Conservation (phyloP, 331 rosid species). For the Quercus phellos region DNA sequence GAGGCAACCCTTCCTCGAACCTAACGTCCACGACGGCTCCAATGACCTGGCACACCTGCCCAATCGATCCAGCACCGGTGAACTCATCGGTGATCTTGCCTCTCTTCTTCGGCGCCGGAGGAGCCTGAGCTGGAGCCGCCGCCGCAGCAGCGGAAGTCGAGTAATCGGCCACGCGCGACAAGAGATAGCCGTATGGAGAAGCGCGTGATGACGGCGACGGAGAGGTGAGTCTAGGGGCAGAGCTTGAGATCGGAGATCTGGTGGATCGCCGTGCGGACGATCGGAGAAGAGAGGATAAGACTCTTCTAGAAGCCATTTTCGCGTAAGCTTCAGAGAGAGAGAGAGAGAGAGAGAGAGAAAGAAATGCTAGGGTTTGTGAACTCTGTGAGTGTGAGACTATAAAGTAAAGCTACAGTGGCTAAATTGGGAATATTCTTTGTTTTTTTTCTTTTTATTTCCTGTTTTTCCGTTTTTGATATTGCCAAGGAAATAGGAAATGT, state of each 20-base stretch:
- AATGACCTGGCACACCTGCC: constrained; percentile 90
- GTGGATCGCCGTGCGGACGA: constrained; percentile 69
- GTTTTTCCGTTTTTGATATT: neutral
- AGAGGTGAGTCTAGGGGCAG: constrained; percentile 48
- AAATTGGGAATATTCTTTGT: constrained; percentile 1
- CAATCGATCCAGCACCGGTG: constrained; percentile 85
- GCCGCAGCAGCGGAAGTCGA: constrained; percentile 56
- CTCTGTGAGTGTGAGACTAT: constrained; percentile 13
- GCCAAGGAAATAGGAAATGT: neutral
- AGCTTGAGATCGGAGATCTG: constrained; percentile 52
- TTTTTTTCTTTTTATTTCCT: neutral
- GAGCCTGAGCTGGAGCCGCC: constrained; percentile 30
- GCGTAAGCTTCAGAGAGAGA: constrained; percentile 31
- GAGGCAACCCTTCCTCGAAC: constrained; percentile 84
- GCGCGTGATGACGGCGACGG: constrained; percentile 38
- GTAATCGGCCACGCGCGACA: constrained; percentile 58
- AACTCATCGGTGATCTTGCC: constrained; percentile 81
- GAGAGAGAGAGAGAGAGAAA: constrained; percentile 14
- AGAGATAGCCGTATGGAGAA: constrained; percentile 55
- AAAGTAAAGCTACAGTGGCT: constrained; percentile 18
- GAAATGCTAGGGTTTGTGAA: constrained; percentile 53
- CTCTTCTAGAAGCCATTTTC: constrained; percentile 84
- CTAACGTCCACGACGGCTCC: constrained; percentile 97
- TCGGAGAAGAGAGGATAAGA: constrained; percentile 64
- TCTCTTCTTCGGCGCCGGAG: constrained; percentile 34